Conservation (phyloP, 495 filamentous ascomycete genomes). For the Jackrogersella multiformis region DNA sequence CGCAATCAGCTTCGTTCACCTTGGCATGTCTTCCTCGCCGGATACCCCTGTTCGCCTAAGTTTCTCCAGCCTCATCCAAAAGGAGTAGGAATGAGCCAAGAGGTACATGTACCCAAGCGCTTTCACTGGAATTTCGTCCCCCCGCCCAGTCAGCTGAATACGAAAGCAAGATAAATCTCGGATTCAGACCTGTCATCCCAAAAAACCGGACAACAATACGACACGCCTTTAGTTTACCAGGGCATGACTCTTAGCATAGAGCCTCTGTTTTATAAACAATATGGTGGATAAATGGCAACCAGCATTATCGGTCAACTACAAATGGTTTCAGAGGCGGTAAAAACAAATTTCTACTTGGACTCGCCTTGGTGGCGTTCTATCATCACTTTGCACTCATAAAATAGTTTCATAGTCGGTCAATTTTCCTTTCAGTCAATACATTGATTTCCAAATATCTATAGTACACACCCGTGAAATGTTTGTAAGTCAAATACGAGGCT, state of each 20-base stretch:
- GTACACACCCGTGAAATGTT: background rate
- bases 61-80: background rate
- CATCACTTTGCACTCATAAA: slow-evolving; percentile 13
- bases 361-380: slow-evolving; percentile 19
- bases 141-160: background rate
- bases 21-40: slow-evolving; percentile 29
- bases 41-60: slow-evolving; percentile 24
- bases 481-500: background rate
- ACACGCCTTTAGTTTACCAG: background rate
- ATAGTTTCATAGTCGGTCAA: slow-evolving; percentile 23
- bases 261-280: no score
- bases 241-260: background rate
- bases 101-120: no score
- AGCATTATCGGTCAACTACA: background rate
- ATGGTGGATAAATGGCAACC: no score
- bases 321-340: background rate
- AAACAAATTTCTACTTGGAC: slow-evolving; percentile 17
- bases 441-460: slow-evolving; percentile 27
- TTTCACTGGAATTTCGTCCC: no score
- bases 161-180: background rate
- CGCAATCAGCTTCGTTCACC: slow-evolving; percentile 18
- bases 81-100: background rate
- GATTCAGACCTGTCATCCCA: background rate
- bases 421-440: slow-evolving; percentile 40
- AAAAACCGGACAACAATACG: background rate